These are phyloP conservation scores for Fusarium robinianum DNA, from an alignment of 2,329 filamentous ascomycete species.

Conservation along the genomic window DNA sequence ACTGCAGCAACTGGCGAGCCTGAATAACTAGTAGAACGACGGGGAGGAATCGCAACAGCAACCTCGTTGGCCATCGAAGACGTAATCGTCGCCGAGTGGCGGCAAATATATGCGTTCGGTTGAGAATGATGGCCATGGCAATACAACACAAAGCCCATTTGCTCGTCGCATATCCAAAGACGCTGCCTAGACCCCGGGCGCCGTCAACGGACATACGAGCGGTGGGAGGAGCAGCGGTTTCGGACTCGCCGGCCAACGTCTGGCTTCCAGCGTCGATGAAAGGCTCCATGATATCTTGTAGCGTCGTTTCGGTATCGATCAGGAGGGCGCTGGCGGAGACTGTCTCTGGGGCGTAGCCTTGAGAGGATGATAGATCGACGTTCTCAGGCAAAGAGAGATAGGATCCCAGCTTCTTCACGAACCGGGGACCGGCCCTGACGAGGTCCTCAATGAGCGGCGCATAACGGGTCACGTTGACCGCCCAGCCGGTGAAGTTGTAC, in stretches of 20 bases:
- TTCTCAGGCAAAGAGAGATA: conserved; percentile 64
- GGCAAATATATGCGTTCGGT: conserved; percentile 91
- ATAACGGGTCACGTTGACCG: conserved; percentile 62
- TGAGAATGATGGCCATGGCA: conserved; percentile 82
- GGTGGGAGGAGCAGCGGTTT: conserved; percentile 27
- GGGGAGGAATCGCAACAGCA: conserved; percentile 71
- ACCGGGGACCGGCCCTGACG: conserved; percentile 69
- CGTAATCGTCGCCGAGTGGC: conserved; percentile 81
- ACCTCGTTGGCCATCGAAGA: conserved; percentile 72
- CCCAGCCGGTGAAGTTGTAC: conserved; percentile 62
- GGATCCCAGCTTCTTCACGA: conserved; percentile 70
- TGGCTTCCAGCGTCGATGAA: conserved; percentile 16
- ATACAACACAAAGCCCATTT: conserved; percentile 92
- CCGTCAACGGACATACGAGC: conserved; percentile 61
- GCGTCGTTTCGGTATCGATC: conserved; percentile 30
- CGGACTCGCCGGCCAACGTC: conserved; percentile 14
- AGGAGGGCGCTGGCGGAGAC: conserved; percentile 26
- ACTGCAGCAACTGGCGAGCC: conserved; percentile 72
- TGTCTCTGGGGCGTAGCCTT: conserved; percentile 25
- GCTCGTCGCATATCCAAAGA: conserved; percentile 89
- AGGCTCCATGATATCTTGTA: conserved; percentile 40
- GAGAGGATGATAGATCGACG: conserved; percentile 60
- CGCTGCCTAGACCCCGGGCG: conserved; percentile 74
- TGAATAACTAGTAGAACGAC: conserved; percentile 73
- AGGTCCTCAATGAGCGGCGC: conserved; percentile 70